Evolutionary conservation across 345 rosid genomes (phyloP), one percentile per base, ranked within the genome.

Genomic region (Aquilaria sinensis): DNA sequence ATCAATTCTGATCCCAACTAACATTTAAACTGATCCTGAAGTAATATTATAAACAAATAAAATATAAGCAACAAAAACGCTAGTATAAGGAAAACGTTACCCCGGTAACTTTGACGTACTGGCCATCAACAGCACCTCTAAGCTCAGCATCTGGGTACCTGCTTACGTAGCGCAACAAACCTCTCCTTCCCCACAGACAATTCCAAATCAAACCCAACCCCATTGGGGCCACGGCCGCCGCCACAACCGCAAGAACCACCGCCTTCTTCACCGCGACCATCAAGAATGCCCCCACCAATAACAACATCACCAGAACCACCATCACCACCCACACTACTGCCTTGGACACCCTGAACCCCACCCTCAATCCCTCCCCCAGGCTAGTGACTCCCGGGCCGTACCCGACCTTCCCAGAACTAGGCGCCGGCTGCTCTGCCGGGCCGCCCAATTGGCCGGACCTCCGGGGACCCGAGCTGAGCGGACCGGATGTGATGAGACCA

Each of bases 101-200:
- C 87, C 98, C 98, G 12, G 97, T 90, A 69, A 92, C 90, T 78
- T 90, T 92, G 55, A 92, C 94, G 62, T 81, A 79, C 60, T 90
- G 97, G 43, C 98, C 98, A 83, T 92, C 97, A 63, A 79, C 70
- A 47, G 98, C 97, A 47, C 91, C 92, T 81, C 98, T 84, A 66
- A 90, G 97, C 78, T 83, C 96, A 46, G 92, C 82, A 73, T 92
- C 94, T 5, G 96, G 92, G 68, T 80, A 83, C 64, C 79, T 78
- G 60, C 63, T 74, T 53, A 92, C 77, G 78, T 70, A 87, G 64
- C 83, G 77, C 71, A 87, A 31, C 72, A 92, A 51, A 5, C 96
- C 96, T 67, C 70, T 85, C 67, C 85, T 87, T 70, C 88, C 84
- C 91, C 89, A 79, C 10, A 69, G 67, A 16, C 84, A 89, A 60